Evolutionary conservation across 768 basidiomycete genomes (phyloP), one percentile per base, ranked within the genome.

Genomic region (Termitomyces sp.): DNA sequence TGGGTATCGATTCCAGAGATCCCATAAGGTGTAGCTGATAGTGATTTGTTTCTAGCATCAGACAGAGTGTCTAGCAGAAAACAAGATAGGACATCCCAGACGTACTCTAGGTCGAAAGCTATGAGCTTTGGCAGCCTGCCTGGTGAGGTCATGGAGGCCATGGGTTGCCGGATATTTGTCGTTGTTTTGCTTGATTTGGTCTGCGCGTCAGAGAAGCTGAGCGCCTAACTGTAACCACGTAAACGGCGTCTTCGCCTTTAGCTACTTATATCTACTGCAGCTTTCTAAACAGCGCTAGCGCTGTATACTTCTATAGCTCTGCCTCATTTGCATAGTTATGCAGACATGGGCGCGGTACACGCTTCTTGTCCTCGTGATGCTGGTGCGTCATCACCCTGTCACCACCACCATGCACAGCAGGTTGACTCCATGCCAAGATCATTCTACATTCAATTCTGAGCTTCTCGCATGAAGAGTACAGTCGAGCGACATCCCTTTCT

Each of bases 1-100:
- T 92, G 87, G 18, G 85, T 85, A 68, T 94, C 92, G 53, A 94
- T 87, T n/a, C 92, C 91, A 93, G 16, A 93, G 75, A 57, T 87
- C 82, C 92, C 91, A 94, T 6, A 94, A 75, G 0, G 92, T 94
- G 68, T 89, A 93, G 66, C 91, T 92, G 60, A 36, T 7, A 58
- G 47, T 18, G 14, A 53, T 54, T 37, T 27, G 12, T 52, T n/a
- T 58, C 26, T 61, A 54, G 37, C 42, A 36, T 46, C 14, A 37
- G n/a, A 16, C 32, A 20, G 31, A 34, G 12, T 13, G 37, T 14
- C 26, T 31, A 32, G 24, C 50, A 24, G 31, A n/a, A 12, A 39
- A 37, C 24, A 24, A 14, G 13, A 39, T 46, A n/a, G 18, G 14
- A 24, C 37, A 41, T 31, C 34, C 29, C 20, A 29, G n/a, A 67